Conservation (phyloP, 768 basidiomycete genomes). For the Stropharia rugosoannulata region DNA sequence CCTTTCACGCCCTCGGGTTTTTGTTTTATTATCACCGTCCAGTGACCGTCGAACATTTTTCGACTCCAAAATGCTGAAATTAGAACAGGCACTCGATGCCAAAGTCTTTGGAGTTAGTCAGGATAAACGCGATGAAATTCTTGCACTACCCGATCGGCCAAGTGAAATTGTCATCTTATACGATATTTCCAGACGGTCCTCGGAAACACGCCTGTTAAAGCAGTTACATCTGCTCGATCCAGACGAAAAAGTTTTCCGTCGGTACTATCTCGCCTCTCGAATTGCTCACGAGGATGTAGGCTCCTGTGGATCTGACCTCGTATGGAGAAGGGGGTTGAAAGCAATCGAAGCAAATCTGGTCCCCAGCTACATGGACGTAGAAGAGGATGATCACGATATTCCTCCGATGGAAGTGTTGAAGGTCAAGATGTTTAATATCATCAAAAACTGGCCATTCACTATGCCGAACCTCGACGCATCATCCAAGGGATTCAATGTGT, state of each 20-base stretch:
- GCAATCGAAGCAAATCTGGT: constrained; percentile 31
- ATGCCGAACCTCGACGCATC: constrained; percentile 60
- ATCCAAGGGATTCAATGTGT: constrained; percentile 64
- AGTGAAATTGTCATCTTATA: constrained; percentile 57
- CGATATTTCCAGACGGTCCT: constrained; percentile 31
- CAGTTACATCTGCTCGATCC: constrained; percentile 46
- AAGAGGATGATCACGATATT: constrained; percentile 24
- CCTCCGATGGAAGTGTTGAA: constrained; percentile 20
- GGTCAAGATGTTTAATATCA: constrained; percentile 32
- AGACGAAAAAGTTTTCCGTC: constrained; percentile 33
- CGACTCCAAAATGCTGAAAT: constrained; percentile 32
- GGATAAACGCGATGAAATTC: constrained; percentile 28
- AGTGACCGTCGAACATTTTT: constrained; percentile 24
- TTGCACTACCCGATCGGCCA: constrained; percentile 37
- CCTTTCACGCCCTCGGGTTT: constrained; percentile 39
- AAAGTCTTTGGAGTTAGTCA: constrained; percentile 36
- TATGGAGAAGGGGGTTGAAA: constrained; percentile 60
- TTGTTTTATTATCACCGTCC: constrained; percentile 34
- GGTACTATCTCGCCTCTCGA: constrained; percentile 47
- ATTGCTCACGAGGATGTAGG: constrained; percentile 56
- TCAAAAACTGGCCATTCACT: constrained; percentile 63
- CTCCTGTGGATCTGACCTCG: constrained; percentile 64
- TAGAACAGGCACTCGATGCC: constrained; percentile 40
- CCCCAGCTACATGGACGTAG: constrained; percentile 36
- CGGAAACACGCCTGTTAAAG: constrained; percentile 43